Evolutionary conservation across 208 protist species (phyloP).

Genomic region (Crithidia expoeki): DNA sequence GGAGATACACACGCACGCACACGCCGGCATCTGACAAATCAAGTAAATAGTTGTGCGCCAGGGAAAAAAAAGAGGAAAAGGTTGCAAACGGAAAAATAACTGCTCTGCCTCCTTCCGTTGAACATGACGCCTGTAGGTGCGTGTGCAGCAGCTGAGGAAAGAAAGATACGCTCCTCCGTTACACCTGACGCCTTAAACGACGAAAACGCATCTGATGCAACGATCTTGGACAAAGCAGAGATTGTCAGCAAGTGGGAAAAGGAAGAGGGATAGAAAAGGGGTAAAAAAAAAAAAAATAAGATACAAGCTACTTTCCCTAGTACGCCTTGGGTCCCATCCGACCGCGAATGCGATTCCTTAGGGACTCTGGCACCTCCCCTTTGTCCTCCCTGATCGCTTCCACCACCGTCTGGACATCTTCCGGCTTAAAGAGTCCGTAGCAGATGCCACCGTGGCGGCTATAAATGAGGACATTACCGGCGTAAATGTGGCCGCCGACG

Average conservation of each 20-base stretch:
- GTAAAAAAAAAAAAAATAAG: conserved; percentile 10
- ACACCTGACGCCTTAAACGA: too few species aligned
- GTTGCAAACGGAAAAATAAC: too few species aligned
- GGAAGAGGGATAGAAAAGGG: neutral
- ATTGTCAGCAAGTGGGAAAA: neutral
- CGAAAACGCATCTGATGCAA: too few species aligned
- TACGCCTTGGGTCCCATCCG: conserved; percentile 25
- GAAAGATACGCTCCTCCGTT: too few species aligned
- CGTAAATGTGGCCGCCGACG: conserved; percentile 91
- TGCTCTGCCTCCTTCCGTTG: too few species aligned
- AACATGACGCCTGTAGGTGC: too few species aligned
- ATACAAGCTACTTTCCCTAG: neutral
- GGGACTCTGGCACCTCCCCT: conserved; percentile 54
- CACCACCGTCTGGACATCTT: conserved; percentile 68
- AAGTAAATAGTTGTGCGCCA: neutral
- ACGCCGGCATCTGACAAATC: neutral
- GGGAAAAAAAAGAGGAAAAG: conserved; percentile 1
- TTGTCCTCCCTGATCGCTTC: conserved; percentile 52
- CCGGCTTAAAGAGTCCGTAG: conserved; percentile 88
- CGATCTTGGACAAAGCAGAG: too few species aligned
- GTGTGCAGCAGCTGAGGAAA: too few species aligned
- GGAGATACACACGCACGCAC: neutral
- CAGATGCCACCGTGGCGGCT: conserved; percentile 78
- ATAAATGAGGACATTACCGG: conserved; percentile 92
- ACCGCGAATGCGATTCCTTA: conserved; percentile 67